phyloP scores from a whole-genome alignment of 1,284 basidiomycete species.

The Malassezia equina region DNA sequence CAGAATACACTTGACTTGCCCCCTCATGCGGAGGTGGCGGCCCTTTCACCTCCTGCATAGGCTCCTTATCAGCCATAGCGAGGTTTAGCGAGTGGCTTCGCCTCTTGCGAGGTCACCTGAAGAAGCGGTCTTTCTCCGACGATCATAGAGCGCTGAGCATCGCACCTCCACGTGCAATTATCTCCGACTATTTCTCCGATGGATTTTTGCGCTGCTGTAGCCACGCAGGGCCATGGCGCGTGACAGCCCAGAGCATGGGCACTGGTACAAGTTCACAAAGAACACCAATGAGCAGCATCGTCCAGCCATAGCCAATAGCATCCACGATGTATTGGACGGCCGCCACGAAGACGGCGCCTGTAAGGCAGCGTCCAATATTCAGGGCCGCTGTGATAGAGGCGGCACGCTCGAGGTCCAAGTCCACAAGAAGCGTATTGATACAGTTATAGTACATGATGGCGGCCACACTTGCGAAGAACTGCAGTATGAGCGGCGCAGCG shows the following conservation, averaged over 20 bases:
- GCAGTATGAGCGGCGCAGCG: slow-evolving; percentile 12
- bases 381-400: slow-evolving; percentile 16
- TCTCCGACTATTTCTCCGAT: neutral
- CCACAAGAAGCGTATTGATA: slow-evolving; percentile 14
- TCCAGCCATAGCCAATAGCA: slow-evolving; percentile 14
- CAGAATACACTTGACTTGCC: neutral
- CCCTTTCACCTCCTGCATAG: neutral
- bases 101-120: too few species aligned
- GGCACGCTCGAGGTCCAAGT: slow-evolving; percentile 4
- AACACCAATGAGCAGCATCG: slow-evolving; percentile 4
- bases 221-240: neutral
- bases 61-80: neutral
- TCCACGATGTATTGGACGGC: slow-evolving; percentile 12
- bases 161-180: neutral
- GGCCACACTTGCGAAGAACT: slow-evolving; percentile 10
- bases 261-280: neutral
- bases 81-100: too few species aligned
- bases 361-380: slow-evolving; percentile 14
- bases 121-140: neutral
- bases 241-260: slow-evolving; percentile 1
- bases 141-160: too few species aligned
- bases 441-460: slow-evolving; percentile 9
- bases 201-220: neutral
- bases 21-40: neutral
- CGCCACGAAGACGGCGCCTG: slow-evolving; percentile 10